Evolutionary conservation across 2,329 filamentous ascomycete genomes (phyloP), one percentile per base, ranked within the genome.

Genomic region (Xylaria sp.): DNA sequence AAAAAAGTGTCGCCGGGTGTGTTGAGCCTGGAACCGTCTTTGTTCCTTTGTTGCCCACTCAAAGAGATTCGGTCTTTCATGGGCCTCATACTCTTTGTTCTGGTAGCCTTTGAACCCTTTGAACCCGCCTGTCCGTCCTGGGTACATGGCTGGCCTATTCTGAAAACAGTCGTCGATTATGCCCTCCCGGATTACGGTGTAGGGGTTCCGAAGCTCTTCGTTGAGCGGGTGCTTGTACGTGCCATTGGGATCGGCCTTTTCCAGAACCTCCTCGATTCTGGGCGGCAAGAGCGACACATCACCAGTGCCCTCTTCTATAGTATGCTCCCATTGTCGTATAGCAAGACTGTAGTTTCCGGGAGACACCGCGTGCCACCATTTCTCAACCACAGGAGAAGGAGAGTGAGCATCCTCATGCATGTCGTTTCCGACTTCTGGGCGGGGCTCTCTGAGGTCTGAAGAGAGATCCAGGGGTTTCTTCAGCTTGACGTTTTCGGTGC

Each of bases 141-240:
- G 76, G 62, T 75, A 77, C 10, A 80, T 67, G 66, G 79, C 74
- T 39, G 70, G 74, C 56, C 73, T 69, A 60, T 80, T 80, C 58
- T 72, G 68, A 47, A 74, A 71, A 19, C 75, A 71, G 70, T 83
- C 79, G 2, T 74, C 68, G 18, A 82, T 71, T 50, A 83, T 70
- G 0, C 70, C 71, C 50, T 70, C 67, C 42, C 76, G 72, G 47
- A 80, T 69, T 1, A 73, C 46, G 1, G 65, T 54, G 48, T 69
- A 68, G 6, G 71, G 66, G 2, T 63, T 49, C 1, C 62, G 53
- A 4, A 30, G 23, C 1, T 64, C 59, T 1, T 59, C 44, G 42
- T 58, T 63, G 51, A 58, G 44, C 13, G 65, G 48, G 6, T 55
- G 44, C 2, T 62, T 60, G 9, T 67, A 55, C 37, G 64, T 62